These are phyloP conservation scores for Funneliformis caledonium DNA, from an alignment of 371 early-diverging fungal species.

Conservation along the genomic window DNA sequence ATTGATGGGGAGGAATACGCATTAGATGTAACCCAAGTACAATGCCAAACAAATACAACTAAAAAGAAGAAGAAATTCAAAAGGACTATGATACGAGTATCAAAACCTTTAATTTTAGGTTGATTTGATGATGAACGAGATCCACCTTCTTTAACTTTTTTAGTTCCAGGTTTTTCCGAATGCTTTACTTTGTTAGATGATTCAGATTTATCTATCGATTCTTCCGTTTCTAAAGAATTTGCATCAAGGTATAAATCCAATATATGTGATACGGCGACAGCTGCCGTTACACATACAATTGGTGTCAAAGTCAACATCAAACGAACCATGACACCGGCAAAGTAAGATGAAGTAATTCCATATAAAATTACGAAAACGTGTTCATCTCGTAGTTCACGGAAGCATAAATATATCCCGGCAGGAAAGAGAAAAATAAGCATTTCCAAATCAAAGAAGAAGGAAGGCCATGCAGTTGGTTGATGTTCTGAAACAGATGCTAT, in stretches of 20 bases:
- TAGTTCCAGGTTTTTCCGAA: not conserved
- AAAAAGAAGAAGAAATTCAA: constrained; percentile 67
- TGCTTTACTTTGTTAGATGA: constrained; percentile 42
- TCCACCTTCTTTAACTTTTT: not conserved
- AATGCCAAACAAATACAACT: constrained; percentile 91
- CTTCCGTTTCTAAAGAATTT: constrained; percentile 19
- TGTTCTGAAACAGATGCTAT: constrained; percentile 99
- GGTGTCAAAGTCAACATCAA: constrained; percentile 98
- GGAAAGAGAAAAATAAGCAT: constrained; percentile 94
- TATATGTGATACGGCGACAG: constrained; percentile 86
- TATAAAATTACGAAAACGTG: constrained; percentile 98
- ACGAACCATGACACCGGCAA: constrained; percentile 99
- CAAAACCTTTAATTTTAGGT: constrained; percentile 43
- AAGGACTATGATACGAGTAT: constrained; percentile 56
- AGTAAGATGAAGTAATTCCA: constrained; percentile 93
- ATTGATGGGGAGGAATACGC: constrained; percentile 99
- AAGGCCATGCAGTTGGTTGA: constrained; percentile 99
- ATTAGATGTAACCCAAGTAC: constrained; percentile 97
- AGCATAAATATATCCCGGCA: constrained; percentile 96
- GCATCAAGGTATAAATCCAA: constrained; percentile 78
- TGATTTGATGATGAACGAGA: constrained; percentile 41
- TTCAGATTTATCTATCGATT: constrained; percentile 20
- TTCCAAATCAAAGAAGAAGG: constrained; percentile 98
- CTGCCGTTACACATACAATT: constrained; percentile 93
- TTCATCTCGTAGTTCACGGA: constrained; percentile 89